phyloP scores from a whole-genome alignment of 1,284 basidiomycete species.

The Cryptococcus sp. region DNA sequence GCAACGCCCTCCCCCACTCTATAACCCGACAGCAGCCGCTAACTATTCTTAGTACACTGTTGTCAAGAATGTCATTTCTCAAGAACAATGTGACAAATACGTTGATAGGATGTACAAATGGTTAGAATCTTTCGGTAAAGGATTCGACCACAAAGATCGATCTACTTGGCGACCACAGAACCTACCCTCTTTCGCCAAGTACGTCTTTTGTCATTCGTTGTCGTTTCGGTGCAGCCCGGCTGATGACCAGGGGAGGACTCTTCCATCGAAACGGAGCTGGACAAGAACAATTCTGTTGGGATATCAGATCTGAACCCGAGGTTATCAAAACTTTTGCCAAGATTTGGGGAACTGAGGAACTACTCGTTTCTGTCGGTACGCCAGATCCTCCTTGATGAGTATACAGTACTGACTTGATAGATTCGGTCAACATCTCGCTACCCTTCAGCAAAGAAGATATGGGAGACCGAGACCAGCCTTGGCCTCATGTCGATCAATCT shows the following conservation, averaged over 20 bases:
- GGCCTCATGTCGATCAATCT: constrained; percentile 48
- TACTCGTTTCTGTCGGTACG: constrained; percentile 44
- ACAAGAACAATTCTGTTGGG: constrained; percentile 48
- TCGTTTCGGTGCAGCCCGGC: not conserved
- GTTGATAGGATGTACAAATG: constrained; percentile 38
- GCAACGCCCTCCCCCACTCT: not conserved
- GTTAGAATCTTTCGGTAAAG: constrained; percentile 42
- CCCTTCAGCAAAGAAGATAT: constrained; percentile 32
- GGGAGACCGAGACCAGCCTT: constrained; percentile 22
- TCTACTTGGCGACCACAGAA: constrained; percentile 40
- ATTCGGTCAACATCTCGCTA: constrained; percentile 44
- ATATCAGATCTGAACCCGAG: constrained; percentile 41
- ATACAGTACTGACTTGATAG: constrained; percentile 1
- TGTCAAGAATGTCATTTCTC: constrained; percentile 36
- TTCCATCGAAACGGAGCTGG: constrained; percentile 37
- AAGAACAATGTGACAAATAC: constrained; percentile 35
- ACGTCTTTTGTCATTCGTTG: constrained; percentile 4
- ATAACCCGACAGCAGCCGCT: not conserved
- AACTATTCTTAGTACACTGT: constrained; percentile 33
- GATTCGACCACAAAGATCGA: constrained; percentile 45
- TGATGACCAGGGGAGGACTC: constrained; percentile 27
- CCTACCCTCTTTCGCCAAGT: constrained; percentile 40
- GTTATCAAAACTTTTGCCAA: constrained; percentile 42
- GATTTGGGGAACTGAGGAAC: constrained; percentile 47
- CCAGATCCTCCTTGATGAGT: not conserved